These are phyloP conservation scores for Gymnopilus dilepis DNA, from an alignment of 768 basidiomycete species.

Conservation along the genomic window DNA sequence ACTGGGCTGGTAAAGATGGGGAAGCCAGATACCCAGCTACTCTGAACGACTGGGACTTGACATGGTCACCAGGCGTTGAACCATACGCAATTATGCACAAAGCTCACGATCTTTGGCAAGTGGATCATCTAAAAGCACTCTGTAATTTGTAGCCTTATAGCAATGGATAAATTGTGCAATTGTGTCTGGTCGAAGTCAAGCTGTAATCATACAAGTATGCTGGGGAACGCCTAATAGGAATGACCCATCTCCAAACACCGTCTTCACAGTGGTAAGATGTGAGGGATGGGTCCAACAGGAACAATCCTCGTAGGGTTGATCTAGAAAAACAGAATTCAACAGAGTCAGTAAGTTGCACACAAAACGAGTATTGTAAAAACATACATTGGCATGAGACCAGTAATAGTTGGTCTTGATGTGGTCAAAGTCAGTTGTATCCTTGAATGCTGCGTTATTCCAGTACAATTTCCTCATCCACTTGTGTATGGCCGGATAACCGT, in stretches of 20 bases:
- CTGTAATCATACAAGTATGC: too few species aligned
- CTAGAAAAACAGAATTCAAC: constrained; percentile 44
- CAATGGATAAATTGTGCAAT: too few species aligned
- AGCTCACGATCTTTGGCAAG: background rate
- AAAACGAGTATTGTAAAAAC: too few species aligned
- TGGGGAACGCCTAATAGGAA: too few species aligned
- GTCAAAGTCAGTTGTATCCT: constrained; percentile 88
- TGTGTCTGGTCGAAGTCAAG: too few species aligned
- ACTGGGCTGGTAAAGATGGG: constrained; percentile 31
- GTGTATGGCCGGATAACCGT: constrained; percentile 89
- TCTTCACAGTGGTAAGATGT: constrained; percentile 68
- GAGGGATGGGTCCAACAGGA: constrained; percentile 72
- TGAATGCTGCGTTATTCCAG: constrained; percentile 91
- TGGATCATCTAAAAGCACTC: background rate
- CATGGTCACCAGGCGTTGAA: background rate
- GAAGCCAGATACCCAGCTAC: constrained; percentile 30
- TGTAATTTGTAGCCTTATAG: too few species aligned
- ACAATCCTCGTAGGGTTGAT: constrained; percentile 83
- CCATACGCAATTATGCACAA: background rate
- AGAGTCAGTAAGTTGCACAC: too few species aligned
- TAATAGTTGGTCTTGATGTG: constrained; percentile 85
- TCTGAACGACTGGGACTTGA: constrained; percentile 14
- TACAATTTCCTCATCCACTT: constrained; percentile 88
- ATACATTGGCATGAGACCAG: constrained; percentile 59
- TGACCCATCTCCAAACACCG: too few species aligned